A percentile compares a stretch with the other conserved stretches of the same genome.
Conservation (phyloP, 768 basidiomycete species). For the Tulasnella sp. region DNA sequence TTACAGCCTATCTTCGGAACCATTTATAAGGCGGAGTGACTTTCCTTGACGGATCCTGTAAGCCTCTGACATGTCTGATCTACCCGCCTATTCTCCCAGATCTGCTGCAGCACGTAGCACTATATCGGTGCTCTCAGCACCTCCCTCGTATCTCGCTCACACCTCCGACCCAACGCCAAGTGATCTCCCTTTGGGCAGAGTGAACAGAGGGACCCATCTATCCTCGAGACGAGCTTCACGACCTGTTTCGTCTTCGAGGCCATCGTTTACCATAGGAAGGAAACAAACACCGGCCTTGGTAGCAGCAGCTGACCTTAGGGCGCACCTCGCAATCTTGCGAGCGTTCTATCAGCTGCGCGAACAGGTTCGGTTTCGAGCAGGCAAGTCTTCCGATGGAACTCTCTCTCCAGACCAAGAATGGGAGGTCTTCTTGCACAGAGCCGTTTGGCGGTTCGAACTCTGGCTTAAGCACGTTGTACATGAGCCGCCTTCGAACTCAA, state of each 20-base stretch:
- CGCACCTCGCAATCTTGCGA: conserved; percentile 31
- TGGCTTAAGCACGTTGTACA: conserved; percentile 22
- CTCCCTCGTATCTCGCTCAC: neutral
- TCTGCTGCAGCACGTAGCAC: neutral
- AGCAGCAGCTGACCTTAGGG: conserved; percentile 8
- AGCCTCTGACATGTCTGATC: neutral
- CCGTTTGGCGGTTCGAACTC: conserved; percentile 31
- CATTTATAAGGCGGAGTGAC: neutral
- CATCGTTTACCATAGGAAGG: conserved; percentile 13
- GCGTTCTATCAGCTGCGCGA: conserved; percentile 31
- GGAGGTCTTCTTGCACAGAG: conserved; percentile 29
- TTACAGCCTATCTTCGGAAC: neutral
- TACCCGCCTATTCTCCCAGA: neutral
- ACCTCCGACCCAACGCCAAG: neutral
- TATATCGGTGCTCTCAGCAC: neutral
- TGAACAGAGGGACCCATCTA: neutral
- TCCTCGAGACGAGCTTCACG: neutral
- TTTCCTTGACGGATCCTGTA: neutral
- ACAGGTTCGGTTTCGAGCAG: neutral
- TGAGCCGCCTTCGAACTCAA: neutral
- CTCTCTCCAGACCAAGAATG: conserved; percentile 29
- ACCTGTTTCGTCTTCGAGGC: neutral
- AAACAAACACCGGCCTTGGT: conserved; percentile 25
- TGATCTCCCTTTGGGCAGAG: neutral
- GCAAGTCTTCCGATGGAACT: neutral